Evolutionary conservation across 345 rosid genomes (phyloP), one percentile per base, ranked within the genome.

Genomic region (Citropsis articulata): DNA sequence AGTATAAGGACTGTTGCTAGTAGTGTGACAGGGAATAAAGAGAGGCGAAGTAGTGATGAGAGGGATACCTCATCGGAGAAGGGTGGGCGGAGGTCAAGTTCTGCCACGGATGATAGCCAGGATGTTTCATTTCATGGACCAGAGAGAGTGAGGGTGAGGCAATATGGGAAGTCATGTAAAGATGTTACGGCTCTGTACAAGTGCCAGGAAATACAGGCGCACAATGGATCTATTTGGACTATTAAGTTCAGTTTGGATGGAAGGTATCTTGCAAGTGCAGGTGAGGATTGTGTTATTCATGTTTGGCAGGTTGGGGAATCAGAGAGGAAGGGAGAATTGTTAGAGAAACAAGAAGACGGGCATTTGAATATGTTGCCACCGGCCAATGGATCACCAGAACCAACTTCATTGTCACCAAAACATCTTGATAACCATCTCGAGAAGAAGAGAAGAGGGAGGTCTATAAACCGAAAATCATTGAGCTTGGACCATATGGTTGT

Each of bases 201-300:
- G 90, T 90, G 89, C 27, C 99, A 92, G 83, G 98, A 96, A 88
- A 91, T 96, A 81, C 98, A 89, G 53, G 99, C 98, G 0, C 99
- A 96, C 75, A 88, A 79, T 10, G 99, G 99, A 33, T 96, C 97
- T 10, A 91, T 96, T 64, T 96, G 98, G 99, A 87, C 94, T 73
- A 93, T 96, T 71, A 93, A 90, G 86, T 96, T 96, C 77, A 96
- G 99, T 85, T 85, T 91, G 89, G 98, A 94, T 78, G 99, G 98
- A 19, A 91, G 88, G 73, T 90, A 92, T 87, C 92, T 96, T 80
- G 99, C 99, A 7, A 96, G 95, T 87, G 98, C 97, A 1, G 99
- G 98, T 36, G 99, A 96, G 93, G 99, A 96, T 76, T 84, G 95
- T 31, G 83, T 88, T 66, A 96, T 96, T 82, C 97, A 89, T 84